Conservation (phyloP, 225 moss, liverwort and hornwort genomes). For the Sphagnum contortum region DNA sequence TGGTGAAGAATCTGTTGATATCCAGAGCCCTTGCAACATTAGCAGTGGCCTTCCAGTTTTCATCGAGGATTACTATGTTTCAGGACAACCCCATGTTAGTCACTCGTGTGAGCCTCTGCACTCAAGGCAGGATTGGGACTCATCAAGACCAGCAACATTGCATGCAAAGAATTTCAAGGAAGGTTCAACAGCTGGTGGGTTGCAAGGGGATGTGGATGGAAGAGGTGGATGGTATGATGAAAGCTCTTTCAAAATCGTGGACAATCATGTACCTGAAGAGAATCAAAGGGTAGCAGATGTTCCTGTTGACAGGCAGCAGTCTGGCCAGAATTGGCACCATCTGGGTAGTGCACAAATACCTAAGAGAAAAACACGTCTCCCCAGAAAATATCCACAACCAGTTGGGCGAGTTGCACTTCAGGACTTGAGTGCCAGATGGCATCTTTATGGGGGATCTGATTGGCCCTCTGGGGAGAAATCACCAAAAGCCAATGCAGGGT, state of each 20-base stretch:
- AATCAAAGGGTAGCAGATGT: slow-evolving; percentile 17
- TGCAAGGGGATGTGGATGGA: slow-evolving; percentile 33
- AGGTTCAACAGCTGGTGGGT: slow-evolving; percentile 29
- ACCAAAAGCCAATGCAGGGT: slow-evolving; percentile 30
- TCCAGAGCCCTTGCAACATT: slow-evolving; percentile 38
- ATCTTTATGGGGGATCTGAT: slow-evolving; percentile 89
- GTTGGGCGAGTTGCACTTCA: slow-evolving; percentile 70
- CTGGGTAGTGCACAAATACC: slow-evolving; percentile 7
- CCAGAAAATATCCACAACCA: slow-evolving; percentile 78
- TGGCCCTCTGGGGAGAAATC: slow-evolving; percentile 64
- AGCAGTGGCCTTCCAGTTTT: slow-evolving; percentile 60
- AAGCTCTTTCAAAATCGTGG: slow-evolving; percentile 57
- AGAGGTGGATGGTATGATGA: slow-evolving; percentile 81
- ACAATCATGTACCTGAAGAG: slow-evolving; percentile 75
- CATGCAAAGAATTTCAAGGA: slow-evolving; percentile 22
- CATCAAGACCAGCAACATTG: slow-evolving; percentile 35
- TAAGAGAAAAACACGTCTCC: slow-evolving; percentile 30
- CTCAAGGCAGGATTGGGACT: slow-evolving; percentile 26
- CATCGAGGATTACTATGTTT: slow-evolving; percentile 85
- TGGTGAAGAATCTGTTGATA: slow-evolving; percentile 26
- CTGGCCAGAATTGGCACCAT: slow-evolving; percentile 1
- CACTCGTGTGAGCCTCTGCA: slow-evolving; percentile 13
- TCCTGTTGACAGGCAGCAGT: slow-evolving; percentile 4
- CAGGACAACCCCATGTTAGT: slow-evolving; percentile 35
- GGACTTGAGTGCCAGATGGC: slow-evolving; percentile 84